phyloP scores from a whole-genome alignment of 2,329 filamentous ascomycete species.

The Penicillium sp. region DNA sequence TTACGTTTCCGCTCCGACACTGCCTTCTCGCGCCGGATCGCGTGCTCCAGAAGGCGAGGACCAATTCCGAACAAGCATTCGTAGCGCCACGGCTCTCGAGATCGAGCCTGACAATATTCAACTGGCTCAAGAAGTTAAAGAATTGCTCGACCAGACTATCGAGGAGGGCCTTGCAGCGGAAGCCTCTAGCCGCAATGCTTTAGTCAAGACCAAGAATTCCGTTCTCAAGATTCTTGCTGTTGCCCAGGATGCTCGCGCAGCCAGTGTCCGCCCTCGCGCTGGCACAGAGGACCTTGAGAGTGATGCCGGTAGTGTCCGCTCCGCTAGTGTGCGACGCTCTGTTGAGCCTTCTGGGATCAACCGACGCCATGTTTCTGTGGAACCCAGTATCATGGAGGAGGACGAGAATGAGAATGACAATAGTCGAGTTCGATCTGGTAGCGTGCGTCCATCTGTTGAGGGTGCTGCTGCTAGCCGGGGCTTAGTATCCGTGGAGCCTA shows the following conservation, averaged over 20 bases:
- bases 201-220: constrained; percentile 49
- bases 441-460: constrained; percentile 28
- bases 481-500: constrained; percentile 34
- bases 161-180: constrained; percentile 45
- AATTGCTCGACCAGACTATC: constrained; percentile 59
- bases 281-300: constrained; percentile 33
- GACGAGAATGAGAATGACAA: constrained; percentile 31
- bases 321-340: constrained; percentile 30
- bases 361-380: constrained; percentile 31
- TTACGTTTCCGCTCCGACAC: constrained; percentile 69
- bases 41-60: constrained; percentile 59
- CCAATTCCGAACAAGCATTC: constrained; percentile 52
- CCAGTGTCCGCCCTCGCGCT: constrained; percentile 34
- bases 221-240: constrained; percentile 46
- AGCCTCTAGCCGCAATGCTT: constrained; percentile 46
- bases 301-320: constrained; percentile 33
- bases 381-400: constrained; percentile 42
- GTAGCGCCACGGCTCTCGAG: constrained; percentile 51
- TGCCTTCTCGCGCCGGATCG: constrained; percentile 29
- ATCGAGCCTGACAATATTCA: constrained; percentile 54
- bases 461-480: constrained; percentile 21
- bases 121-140: constrained; percentile 56
- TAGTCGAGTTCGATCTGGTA: constrained; percentile 28
- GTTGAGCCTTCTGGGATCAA: constrained; percentile 28
- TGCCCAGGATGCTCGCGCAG: constrained; percentile 48